Base-by-base conservation (phyloP, 139 green algal genomes). In the Nannochloris sp. region DNA sequence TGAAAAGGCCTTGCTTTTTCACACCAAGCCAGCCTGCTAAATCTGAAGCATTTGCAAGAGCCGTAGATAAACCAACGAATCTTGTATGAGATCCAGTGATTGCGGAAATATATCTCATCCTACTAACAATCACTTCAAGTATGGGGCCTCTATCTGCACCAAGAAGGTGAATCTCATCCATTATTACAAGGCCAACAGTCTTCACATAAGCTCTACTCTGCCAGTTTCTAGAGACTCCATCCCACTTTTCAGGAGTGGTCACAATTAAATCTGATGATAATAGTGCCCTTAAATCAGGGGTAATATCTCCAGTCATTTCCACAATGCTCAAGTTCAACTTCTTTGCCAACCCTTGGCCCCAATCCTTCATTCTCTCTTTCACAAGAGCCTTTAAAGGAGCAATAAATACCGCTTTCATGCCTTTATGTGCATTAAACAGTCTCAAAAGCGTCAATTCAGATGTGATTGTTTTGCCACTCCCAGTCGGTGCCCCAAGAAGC, bases 151-250 rank as follows among this genome's bases (percentile, higher is more conserved):
- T 75, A 70, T 98, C 93, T 13, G 80, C 86, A 1, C 92, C 93
- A 58, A 98, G 79, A 60, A 98, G 80, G 68, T 98, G 93, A 72
- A 98, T 96, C 84, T 97, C 92, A 45, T 98, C 93, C 48, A 98
- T 91, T n/a, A 98, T 69, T 36, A 98, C 62, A 71, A 98, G 77
- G 8, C 81, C 74, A 58, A 81, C 74, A 72, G 85, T 85, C 59
- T 79, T 76, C 12, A 92, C 87, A 63, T 93, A 94, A 6, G 59
- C 61, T 9, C 91, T 71, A 20, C 67, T 82, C 65, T 92, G 84
- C 92, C 92, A 97, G 60, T 82, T 86, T 31, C 93, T 82, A 23
- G 69, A 87, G 76, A 97, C 94, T 58, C 89, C 91, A 76, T 97
- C 93, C 93, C 93, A 98, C 75, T 97, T 97, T 76, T 97, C 92